Percentiles rank a stretch among this genome's conserved stretches.
Conservation (phyloP, 2,329 filamentous ascomycete genomes). For the Rhinocladiella similis region DNA sequence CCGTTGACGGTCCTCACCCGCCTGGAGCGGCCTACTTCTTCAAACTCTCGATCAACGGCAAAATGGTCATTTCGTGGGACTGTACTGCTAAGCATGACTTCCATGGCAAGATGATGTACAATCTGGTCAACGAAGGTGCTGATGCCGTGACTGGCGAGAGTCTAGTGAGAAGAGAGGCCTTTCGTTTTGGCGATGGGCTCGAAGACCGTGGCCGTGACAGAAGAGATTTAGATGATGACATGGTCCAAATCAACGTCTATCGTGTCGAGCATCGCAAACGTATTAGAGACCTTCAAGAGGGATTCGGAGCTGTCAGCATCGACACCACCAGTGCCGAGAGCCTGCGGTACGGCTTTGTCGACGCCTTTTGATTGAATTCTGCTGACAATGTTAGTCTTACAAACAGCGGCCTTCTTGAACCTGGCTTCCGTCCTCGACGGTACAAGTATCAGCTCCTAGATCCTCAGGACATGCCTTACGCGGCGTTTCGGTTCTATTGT, state of each 20-base stretch:
- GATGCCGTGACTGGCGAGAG: constrained; percentile 11
- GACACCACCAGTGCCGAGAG: constrained; percentile 9
- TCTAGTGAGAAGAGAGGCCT: constrained; percentile 18
- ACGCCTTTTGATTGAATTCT: background rate
- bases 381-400: constrained; percentile 14
- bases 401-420: constrained; percentile 26
- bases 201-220: constrained; percentile 5
- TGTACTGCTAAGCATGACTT: constrained; percentile 27
- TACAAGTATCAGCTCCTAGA: constrained; percentile 54
- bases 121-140: constrained; percentile 14
- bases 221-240: constrained; percentile 15
- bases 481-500: constrained; percentile 39
- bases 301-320: constrained; percentile 5
- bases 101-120: constrained; percentile 30
- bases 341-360: constrained; percentile 10
- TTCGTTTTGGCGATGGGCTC: constrained; percentile 20
- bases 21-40: constrained; percentile 27
- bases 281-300: constrained; percentile 11
- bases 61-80: constrained; percentile 25
- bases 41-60: constrained; percentile 26
- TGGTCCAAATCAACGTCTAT: constrained; percentile 26
- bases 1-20: constrained; percentile 30
- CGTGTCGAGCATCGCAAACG: constrained; percentile 25
- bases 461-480: constrained; percentile 49
- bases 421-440: constrained; percentile 19